Percentiles rank a stretch among this genome's conserved stretches.
These are phyloP conservation scores for Diutina scorzettiae DNA, from an alignment of 1,139 yeast genomes.

Conservation along the genomic window DNA sequence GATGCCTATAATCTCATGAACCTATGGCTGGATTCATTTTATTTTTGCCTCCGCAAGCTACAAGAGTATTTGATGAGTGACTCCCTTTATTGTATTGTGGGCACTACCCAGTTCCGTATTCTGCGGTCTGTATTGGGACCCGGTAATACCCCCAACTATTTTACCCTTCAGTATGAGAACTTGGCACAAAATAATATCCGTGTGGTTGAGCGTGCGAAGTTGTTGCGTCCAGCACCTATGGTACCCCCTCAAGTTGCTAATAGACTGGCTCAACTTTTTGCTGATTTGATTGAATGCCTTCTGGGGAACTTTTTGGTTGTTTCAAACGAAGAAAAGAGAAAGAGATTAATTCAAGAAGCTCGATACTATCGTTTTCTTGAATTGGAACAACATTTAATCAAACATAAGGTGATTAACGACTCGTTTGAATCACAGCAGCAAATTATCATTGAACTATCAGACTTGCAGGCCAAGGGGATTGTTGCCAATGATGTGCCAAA, in stretches of 20 bases:
- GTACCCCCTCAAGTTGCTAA: constrained; percentile 41
- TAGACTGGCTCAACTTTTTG: constrained; percentile 47
- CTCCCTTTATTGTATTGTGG: constrained; percentile 51
- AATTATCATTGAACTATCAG: constrained; percentile 28
- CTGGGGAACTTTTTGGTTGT: constrained; percentile 42
- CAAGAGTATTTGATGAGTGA: constrained; percentile 36
- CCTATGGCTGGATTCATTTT: constrained; percentile 61
- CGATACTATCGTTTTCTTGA: constrained; percentile 65
- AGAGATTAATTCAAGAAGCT: constrained; percentile 53
- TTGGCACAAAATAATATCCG: constrained; percentile 32
- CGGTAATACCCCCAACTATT: constrained; percentile 72
- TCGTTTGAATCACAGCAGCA: constrained; percentile 35
- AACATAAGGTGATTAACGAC: constrained; percentile 36
- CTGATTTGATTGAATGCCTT: constrained; percentile 44
- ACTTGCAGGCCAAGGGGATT: neutral
- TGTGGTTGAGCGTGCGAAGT: constrained; percentile 23
- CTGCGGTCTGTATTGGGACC: constrained; percentile 42
- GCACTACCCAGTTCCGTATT: constrained; percentile 48
- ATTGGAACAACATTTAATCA: constrained; percentile 59
- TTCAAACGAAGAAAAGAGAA: constrained; percentile 41
- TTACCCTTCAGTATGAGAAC: constrained; percentile 48
- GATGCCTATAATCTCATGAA: constrained; percentile 51
- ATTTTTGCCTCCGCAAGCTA: constrained; percentile 53
- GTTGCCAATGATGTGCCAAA: neutral
- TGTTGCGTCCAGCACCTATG: constrained; percentile 71